phyloP scores from a whole-genome alignment of 2,329 filamentous ascomycete genomes.

The Epichloe sibirici region DNA sequence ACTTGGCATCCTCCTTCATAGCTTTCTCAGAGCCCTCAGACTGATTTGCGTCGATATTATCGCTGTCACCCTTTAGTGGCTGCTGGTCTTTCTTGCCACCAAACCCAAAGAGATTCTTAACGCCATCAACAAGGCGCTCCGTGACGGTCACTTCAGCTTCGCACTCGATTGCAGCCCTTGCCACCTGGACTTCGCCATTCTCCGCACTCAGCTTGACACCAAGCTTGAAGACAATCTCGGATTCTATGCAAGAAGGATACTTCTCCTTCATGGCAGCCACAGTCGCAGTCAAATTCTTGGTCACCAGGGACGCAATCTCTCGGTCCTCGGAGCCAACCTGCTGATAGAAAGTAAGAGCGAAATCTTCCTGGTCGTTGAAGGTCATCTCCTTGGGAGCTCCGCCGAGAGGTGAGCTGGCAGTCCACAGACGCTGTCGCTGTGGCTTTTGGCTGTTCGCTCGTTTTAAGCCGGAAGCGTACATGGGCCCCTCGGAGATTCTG shows the following conservation, averaged over 20 bases:
- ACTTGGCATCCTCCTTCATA: conserved; percentile 28
- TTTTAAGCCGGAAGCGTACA: conserved; percentile 63
- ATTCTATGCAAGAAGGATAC: conserved; percentile 58
- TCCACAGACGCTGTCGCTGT: conserved; percentile 74
- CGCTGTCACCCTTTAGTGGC: conserved; percentile 53
- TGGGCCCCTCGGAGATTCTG: conserved; percentile 61
- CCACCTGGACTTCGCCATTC: conserved; percentile 69
- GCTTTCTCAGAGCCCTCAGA: conserved; percentile 24
- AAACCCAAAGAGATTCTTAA: conserved; percentile 93
- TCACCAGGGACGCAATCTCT: conserved; percentile 54
- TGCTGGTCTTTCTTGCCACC: conserved; percentile 77
- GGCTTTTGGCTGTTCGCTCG: conserved; percentile 59
- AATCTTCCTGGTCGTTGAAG: conserved; percentile 72
- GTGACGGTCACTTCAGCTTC: conserved; percentile 63
- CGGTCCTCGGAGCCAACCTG: conserved; percentile 47
- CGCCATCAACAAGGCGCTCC: conserved; percentile 76
- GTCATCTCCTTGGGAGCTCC: conserved; percentile 70
- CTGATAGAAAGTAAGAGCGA: conserved; percentile 70
- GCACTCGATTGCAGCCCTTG: conserved; percentile 69
- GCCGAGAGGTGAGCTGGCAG: conserved; percentile 61
- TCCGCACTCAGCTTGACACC: conserved; percentile 58
- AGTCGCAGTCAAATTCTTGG: conserved; percentile 76
- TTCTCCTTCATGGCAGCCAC: conserved; percentile 68
- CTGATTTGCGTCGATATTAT: conserved; percentile 27
- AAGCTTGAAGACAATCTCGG: conserved; percentile 71